A percentile compares a stretch with the other conserved stretches of the same genome.
These are phyloP conservation scores for Moelleriella libera DNA, from an alignment of 2,329 filamentous ascomycete species.

Conservation along the genomic window DNA sequence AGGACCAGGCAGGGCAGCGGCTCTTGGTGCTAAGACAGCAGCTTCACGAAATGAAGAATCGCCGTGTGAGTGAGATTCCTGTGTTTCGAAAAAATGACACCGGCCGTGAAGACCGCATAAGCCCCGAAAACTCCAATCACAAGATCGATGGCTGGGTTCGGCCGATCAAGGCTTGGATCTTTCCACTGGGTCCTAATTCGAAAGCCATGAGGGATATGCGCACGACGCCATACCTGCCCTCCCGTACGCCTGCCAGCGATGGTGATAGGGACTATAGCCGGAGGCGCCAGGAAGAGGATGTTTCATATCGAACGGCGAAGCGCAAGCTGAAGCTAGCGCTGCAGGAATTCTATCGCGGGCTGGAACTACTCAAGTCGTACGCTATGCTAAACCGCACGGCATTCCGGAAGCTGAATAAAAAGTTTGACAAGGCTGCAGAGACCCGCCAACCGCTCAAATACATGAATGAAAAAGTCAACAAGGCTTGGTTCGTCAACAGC, in stretches of 20 bases:
- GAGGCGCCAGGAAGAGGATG: constrained; percentile 33
- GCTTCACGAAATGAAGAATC: constrained; percentile 83
- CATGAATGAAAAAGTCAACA: constrained; percentile 83
- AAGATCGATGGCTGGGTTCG: constrained; percentile 28
- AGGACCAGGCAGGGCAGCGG: constrained; percentile 66
- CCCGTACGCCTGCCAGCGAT: constrained; percentile 13
- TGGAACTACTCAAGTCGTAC: constrained; percentile 88
- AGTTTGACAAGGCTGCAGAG: constrained; percentile 85
- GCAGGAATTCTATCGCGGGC: constrained; percentile 82
- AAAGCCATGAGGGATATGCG: constrained; percentile 42
- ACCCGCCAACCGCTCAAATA: constrained; percentile 66
- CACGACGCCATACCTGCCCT: constrained; percentile 28
- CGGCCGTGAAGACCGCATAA: constrained; percentile 14
- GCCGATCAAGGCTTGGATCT: constrained; percentile 38
- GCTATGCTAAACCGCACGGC: constrained; percentile 81
- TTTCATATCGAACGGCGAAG: constrained; percentile 79
- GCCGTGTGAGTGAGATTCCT: constrained; percentile 26
- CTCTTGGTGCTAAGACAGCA: constrained; percentile 63
- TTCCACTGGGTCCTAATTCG: constrained; percentile 45
- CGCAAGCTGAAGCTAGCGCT: constrained; percentile 81
- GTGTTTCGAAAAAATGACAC: constrained; percentile 48
- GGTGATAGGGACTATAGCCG: constrained; percentile 35
- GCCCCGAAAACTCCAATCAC: constrained; percentile 13
- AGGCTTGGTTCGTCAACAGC: constrained; percentile 82
- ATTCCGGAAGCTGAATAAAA: constrained; percentile 96